Conservation (phyloP, 495 filamentous ascomycete species). For the Neurospora hispaniola region DNA sequence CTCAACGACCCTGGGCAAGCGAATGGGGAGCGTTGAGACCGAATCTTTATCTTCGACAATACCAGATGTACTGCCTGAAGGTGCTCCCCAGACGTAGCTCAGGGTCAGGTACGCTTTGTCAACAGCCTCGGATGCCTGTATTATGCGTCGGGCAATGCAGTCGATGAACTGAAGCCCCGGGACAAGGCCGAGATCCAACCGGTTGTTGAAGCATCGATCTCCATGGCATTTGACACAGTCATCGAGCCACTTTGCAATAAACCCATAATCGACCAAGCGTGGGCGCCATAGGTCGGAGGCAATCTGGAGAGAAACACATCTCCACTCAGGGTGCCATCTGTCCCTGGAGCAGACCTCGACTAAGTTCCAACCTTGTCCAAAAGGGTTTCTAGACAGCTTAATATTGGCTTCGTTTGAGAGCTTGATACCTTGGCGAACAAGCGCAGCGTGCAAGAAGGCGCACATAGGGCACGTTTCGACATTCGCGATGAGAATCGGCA, state of each 20-base stretch:
- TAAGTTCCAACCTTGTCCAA: too few species aligned
- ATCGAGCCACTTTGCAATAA: background rate
- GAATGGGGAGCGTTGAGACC: background rate
- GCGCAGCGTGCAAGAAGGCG: background rate
- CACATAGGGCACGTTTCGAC: background rate
- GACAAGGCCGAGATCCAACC: fast-evolving
- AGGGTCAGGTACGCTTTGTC: background rate
- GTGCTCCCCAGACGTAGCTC: background rate
- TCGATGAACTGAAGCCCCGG: background rate
- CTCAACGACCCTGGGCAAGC: conserved; percentile 7
- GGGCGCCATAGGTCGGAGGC: background rate
- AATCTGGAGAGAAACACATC: background rate
- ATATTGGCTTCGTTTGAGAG: too few species aligned
- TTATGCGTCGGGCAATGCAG: background rate
- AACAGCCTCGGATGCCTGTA: background rate
- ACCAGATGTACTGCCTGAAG: background rate
- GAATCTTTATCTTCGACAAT: background rate
- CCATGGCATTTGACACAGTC: background rate
- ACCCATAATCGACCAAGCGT: background rate
- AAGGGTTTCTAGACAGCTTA: too few species aligned
- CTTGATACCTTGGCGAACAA: background rate
- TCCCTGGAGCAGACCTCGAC: too few species aligned
- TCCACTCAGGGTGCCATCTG: too few species aligned
- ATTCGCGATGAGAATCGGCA: background rate
- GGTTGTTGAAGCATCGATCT: background rate